Evolutionary conservation across 306 rosid genomes (phyloP).

Genomic region (Cucurbita pepo): DNA sequence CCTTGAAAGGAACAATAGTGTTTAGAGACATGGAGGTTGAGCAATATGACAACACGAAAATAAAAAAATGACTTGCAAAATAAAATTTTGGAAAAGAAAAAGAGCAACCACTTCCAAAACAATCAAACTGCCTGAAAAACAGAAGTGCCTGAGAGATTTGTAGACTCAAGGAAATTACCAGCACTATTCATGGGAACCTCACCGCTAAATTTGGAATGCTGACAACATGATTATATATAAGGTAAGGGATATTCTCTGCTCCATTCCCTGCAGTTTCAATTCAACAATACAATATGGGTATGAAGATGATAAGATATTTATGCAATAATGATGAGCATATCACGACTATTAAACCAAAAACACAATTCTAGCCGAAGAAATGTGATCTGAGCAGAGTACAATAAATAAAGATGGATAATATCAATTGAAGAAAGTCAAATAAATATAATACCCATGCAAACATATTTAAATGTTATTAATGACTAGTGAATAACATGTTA

Average conservation of each 20-base stretch:
- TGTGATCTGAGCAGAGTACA: neutral
- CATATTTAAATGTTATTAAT: neutral
- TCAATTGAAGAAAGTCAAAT: too few relatives aligned
- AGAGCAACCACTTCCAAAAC: neutral
- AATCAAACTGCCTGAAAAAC: slow-evolving; percentile 22
- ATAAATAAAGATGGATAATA: neutral
- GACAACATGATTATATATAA: slow-evolving; percentile 45
- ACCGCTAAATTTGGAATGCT: slow-evolving; percentile 74
- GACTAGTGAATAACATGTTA: neutral
- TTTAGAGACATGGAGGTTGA: neutral
- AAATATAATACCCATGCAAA: neutral
- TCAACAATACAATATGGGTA: slow-evolving; percentile 10
- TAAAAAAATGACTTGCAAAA: neutral
- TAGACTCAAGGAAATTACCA: slow-evolving; percentile 26
- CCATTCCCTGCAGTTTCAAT: slow-evolving; percentile 44
- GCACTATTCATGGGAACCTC: slow-evolving; percentile 40
- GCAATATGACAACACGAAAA: neutral
- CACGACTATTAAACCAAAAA: neutral
- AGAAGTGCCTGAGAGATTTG: slow-evolving; percentile 19
- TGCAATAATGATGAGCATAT: neutral
- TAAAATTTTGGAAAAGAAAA: neutral
- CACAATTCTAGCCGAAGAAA: neutral
- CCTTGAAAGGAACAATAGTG: too few relatives aligned
- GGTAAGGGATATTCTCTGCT: slow-evolving; percentile 31
- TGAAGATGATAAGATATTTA: neutral